A percentile compares a stretch with the other conserved stretches of the same genome.
These are phyloP conservation scores for Colletotrichum scovillei DNA, from an alignment of 2,329 filamentous ascomycete species.

Conservation along the genomic window DNA sequence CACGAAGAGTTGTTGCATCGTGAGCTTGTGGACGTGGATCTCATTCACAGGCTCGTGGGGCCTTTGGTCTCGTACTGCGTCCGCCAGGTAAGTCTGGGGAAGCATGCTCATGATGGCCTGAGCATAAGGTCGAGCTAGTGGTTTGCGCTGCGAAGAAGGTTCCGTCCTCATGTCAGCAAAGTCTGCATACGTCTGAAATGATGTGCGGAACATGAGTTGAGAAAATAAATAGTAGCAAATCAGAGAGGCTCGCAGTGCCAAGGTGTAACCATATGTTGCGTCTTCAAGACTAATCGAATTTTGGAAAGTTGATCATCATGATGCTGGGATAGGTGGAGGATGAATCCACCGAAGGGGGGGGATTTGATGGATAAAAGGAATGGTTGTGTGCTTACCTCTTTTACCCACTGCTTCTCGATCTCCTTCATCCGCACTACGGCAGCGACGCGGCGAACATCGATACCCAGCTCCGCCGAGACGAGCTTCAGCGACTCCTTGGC, in stretches of 20 bases:
- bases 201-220: neutral
- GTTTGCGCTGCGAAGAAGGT: slow-evolving; percentile 71
- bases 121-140: slow-evolving; percentile 80
- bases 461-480: slow-evolving; percentile 80
- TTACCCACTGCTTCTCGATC: slow-evolving; percentile 82
- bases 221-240: slow-evolving; percentile 45
- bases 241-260: slow-evolving; percentile 83
- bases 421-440: slow-evolving; percentile 89
- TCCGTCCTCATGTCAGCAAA: slow-evolving; percentile 38
- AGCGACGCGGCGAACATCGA: slow-evolving; percentile 86
- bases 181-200: slow-evolving; percentile 7
- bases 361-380: neutral
- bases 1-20: slow-evolving; percentile 73
- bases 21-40: slow-evolving; percentile 70
- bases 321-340: slow-evolving; percentile 27
- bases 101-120: slow-evolving; percentile 84
- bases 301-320: slow-evolving; percentile 72
- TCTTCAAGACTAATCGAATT: slow-evolving; percentile 99
- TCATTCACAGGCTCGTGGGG: slow-evolving; percentile 73
- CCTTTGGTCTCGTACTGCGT: neutral
- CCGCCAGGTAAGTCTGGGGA: slow-evolving; percentile 70
- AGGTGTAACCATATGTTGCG: slow-evolving; percentile 87
- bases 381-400: slow-evolving; percentile 71
- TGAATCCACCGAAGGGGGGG: neutral
- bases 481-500: slow-evolving; percentile 76